Conservation (phyloP, 768 basidiomycete species). For the Tulasnella sp. region DNA sequence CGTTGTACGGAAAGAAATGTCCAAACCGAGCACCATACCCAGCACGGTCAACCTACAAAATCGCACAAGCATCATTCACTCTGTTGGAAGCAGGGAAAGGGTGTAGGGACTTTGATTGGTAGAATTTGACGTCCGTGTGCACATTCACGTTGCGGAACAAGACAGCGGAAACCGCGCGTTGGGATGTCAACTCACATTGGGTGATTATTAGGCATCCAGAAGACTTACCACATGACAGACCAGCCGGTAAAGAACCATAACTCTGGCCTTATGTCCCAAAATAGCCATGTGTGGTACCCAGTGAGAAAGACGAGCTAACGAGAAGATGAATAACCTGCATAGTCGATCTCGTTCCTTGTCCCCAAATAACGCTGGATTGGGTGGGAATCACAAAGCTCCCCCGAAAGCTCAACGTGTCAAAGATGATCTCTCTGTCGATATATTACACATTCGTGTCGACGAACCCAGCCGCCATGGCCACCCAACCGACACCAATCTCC, state of each 20-base stretch:
- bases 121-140: constrained; percentile 33
- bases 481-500: background rate
- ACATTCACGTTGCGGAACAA: constrained; percentile 35
- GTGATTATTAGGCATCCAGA: background rate
- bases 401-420: background rate
- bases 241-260: constrained; percentile 46
- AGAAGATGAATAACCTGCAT: too few species aligned
- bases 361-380: too few species aligned
- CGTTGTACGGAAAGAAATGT: constrained; percentile 57
- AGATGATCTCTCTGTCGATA: background rate
- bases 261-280: constrained; percentile 22
- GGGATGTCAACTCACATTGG: constrained; percentile 26
- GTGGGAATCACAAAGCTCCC: background rate
- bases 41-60: constrained; percentile 50
- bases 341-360: background rate
- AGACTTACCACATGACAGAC: constrained; percentile 38
- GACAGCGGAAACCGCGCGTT: constrained; percentile 53
- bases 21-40: constrained; percentile 44
- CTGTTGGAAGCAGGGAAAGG: too few species aligned
- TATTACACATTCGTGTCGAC: background rate
- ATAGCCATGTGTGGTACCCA: constrained; percentile 19
- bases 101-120: constrained; percentile 34
- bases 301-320: background rate
- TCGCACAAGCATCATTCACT: too few species aligned
- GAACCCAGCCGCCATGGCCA: background rate